Evolutionary conservation across 2,329 filamentous ascomycete genomes (phyloP).

Genomic region (Talaromyces funiculosus): DNA sequence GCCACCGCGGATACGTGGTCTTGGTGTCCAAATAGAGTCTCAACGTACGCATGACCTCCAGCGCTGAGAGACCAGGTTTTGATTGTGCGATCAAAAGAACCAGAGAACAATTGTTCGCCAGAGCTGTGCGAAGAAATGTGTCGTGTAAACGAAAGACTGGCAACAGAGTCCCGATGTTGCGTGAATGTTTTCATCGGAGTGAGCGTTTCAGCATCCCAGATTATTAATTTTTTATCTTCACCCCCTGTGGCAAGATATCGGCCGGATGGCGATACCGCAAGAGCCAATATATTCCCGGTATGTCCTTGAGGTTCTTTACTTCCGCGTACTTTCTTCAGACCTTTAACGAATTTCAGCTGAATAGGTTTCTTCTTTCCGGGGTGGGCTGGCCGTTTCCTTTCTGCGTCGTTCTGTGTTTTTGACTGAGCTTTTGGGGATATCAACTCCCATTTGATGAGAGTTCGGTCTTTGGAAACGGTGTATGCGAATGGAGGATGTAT

Average conservation of each 20-base stretch:
- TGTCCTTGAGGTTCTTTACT: conserved; percentile 61
- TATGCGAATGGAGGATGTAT: conserved; percentile 76
- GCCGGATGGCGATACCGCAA: conserved; percentile 83
- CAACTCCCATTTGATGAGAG: conserved; percentile 83
- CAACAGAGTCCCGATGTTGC: conserved; percentile 87
- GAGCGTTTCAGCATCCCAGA: conserved; percentile 78
- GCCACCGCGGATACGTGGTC: conserved; percentile 82
- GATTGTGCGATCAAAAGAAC: conserved; percentile 84
- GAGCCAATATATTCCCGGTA: conserved; percentile 69
- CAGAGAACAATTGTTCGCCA: conserved; percentile 81
- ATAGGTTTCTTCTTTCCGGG: conserved; percentile 43
- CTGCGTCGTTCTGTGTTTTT: conserved; percentile 43
- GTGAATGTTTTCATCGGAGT: conserved; percentile 75
- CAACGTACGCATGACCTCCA: conserved; percentile 86
- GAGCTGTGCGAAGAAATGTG: conserved; percentile 55
- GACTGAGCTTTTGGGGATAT: conserved; percentile 41
- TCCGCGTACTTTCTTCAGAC: conserved; percentile 36
- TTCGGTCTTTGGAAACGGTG: conserved; percentile 79
- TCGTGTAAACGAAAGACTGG: conserved; percentile 75
- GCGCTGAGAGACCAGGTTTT: conserved; percentile 79
- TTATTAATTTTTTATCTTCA: conserved; percentile 73
- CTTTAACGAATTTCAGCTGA: conserved; percentile 45
- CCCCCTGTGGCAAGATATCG: conserved; percentile 89
- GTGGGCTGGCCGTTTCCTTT: conserved; percentile 60
- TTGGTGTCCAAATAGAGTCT: conserved; percentile 94